Percentiles rank a stretch among this genome's conserved stretches.
Evolutionary conservation across 2,329 filamentous ascomycete species (phyloP).

Genomic region (Simplicillium sp.): DNA sequence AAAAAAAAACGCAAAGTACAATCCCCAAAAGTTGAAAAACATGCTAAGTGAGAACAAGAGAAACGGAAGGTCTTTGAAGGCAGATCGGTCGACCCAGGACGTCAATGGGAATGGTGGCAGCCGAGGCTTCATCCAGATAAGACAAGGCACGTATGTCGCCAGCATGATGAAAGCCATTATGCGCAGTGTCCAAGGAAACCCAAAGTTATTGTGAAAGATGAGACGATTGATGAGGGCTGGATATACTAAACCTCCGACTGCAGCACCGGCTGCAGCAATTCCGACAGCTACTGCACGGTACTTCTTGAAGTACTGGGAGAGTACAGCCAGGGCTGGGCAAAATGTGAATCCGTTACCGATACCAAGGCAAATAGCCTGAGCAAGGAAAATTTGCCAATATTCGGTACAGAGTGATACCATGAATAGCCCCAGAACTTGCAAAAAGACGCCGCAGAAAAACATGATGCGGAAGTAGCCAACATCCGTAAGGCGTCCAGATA

Average conservation of each 20-base stretch:
- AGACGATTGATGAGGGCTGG: conserved; percentile 33
- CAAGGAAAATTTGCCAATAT: conserved; percentile 40
- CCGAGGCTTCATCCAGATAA: conserved; percentile 28
- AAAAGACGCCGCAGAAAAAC: conserved; percentile 24
- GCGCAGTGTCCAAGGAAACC: conserved; percentile 46
- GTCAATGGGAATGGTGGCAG: conserved; percentile 29
- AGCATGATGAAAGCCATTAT: conserved; percentile 36
- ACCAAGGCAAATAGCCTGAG: conserved; percentile 38
- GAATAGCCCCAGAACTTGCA: conserved; percentile 35
- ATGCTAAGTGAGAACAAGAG: conserved; percentile 22
- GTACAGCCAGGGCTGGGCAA: conserved; percentile 46
- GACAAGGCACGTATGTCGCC: conserved; percentile 24
- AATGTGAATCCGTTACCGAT: conserved; percentile 47
- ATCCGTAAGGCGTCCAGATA: conserved; percentile 32
- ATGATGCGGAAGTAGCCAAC: conserved; percentile 30
- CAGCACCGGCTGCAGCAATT: conserved; percentile 46
- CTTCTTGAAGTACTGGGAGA: conserved; percentile 53
- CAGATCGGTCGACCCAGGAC: conserved; percentile 30
- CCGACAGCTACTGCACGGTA: conserved; percentile 48
- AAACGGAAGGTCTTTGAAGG: conserved; percentile 30
- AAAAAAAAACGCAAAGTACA: conserved; percentile 37
- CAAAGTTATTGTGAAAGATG: conserved; percentile 33
- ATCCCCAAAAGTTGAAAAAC: conserved; percentile 23
- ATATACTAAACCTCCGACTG: conserved; percentile 44
- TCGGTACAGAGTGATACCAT: conserved; percentile 26